phyloP scores from a whole-genome alignment of 805 yeast genomes.

The Lachancea dasiensis region DNA sequence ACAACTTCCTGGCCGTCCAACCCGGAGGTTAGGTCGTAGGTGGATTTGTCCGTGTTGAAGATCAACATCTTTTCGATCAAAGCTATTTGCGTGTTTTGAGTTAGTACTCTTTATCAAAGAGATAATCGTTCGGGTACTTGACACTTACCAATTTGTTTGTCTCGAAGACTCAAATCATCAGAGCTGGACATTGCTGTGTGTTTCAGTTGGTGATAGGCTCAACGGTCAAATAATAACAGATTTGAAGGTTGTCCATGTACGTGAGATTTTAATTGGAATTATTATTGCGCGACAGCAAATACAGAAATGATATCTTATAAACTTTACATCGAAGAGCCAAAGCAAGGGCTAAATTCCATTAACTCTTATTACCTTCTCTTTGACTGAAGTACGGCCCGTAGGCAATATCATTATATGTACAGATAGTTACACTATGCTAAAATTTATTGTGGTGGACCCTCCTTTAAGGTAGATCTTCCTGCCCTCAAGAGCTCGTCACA shows the following conservation, averaged over 20 bases:
- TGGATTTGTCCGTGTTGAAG: constrained; percentile 57
- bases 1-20: constrained; percentile 58
- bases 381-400: neutral
- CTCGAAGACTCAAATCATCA: constrained; percentile 33
- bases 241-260: neutral
- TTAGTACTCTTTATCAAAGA: neutral
- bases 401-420: constrained; percentile 3
- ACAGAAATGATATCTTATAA: too few relatives aligned
- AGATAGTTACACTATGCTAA: constrained; percentile 5
- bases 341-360: too few relatives aligned
- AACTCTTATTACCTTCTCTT: too few relatives aligned
- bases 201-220: neutral
- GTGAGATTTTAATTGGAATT: neutral
- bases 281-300: neutral
- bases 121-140: neutral
- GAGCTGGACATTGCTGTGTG: constrained; percentile 15
- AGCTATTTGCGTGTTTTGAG: constrained; percentile 4
- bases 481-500: constrained; percentile 97
- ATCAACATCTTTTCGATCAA: constrained; percentile 78
- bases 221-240: too few relatives aligned
- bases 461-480: constrained; percentile 87
- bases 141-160: constrained; percentile 37
- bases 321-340: too few relatives aligned
- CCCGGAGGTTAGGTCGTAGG: constrained; percentile 47
- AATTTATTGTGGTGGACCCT: constrained; percentile 36